A percentile compares a stretch with the other conserved stretches of the same genome.
Evolutionary conservation across 148 eudicot species (phyloP).

Genomic region (Dianthus caryophyllus): DNA sequence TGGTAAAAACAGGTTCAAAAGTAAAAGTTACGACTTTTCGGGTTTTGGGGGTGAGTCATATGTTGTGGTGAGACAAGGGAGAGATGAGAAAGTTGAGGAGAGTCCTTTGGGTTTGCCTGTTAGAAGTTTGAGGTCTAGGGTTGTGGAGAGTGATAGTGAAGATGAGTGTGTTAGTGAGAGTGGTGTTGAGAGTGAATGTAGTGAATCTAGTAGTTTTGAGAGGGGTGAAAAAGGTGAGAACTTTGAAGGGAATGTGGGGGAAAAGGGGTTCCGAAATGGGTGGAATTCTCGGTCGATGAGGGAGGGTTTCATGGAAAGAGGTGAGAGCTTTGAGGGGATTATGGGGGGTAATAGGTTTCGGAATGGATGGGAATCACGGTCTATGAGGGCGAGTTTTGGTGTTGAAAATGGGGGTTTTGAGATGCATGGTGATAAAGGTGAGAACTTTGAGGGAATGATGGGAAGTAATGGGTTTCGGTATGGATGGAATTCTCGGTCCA

Average conservation of each 20-base stretch:
- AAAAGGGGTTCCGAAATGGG: no score
- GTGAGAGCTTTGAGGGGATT: conserved; percentile 16
- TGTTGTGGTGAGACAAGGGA: conserved; percentile 33
- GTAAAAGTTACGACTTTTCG: conserved; percentile 27
- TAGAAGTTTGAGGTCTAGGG: conserved; percentile 56
- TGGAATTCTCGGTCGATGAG: conserved; percentile 13
- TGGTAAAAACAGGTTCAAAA: conserved; percentile 26
- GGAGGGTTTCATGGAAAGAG: conserved; percentile 16
- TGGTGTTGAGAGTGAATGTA: conserved; percentile 25
- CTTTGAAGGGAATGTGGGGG: conserved; percentile 40
- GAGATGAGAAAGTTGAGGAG: conserved; percentile 25
- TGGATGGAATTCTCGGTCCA: no score
- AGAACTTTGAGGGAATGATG: not conserved
- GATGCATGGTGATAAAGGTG: conserved; percentile 12
- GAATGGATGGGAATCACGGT: conserved; percentile 22
- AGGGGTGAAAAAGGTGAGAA: conserved; percentile 33
- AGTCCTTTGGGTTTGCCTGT: conserved; percentile 64
- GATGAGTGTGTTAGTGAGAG: conserved; percentile 27
- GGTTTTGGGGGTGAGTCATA: conserved; percentile 33
- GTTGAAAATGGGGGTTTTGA: conserved; percentile 12
- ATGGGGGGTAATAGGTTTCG: conserved; percentile 6
- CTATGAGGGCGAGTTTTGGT: conserved; percentile 8
- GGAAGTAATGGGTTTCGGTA: not conserved
- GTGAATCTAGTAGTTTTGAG: conserved; percentile 17
- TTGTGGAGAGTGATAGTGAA: conserved; percentile 35